These are phyloP conservation scores for Neofusicoccum kwambonambiense DNA, from an alignment of 2,329 filamentous ascomycete genomes.

Conservation along the genomic window DNA sequence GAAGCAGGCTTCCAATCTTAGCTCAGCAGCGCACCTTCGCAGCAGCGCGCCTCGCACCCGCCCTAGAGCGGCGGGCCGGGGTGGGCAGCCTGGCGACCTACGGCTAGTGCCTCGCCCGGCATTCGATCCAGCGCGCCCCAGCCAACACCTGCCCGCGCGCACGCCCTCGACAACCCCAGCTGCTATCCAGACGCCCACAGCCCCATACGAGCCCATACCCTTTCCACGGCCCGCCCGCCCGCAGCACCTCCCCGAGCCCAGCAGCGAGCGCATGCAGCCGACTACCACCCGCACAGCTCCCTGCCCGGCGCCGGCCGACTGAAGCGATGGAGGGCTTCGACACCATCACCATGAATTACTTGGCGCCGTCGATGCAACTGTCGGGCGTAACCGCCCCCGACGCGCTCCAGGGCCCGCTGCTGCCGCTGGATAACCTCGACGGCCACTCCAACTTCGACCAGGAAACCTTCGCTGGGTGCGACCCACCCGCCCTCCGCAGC, in stretches of 20 bases:
- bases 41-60: not conserved
- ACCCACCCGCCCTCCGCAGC: conserved; percentile 19
- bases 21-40: not conserved
- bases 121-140: not conserved
- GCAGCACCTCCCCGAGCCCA: conserved; percentile 27
- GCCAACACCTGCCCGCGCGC: conserved; percentile 11
- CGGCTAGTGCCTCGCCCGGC: not conserved
- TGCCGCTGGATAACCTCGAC: conserved; percentile 56
- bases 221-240: conserved; percentile 15
- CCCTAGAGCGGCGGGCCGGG: not conserved
- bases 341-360: conserved; percentile 61
- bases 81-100: not conserved
- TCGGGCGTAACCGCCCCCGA: conserved; percentile 49
- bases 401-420: conserved; percentile 39
- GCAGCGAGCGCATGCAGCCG: conserved; percentile 19
- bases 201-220: conserved; percentile 17
- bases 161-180: conserved; percentile 2
- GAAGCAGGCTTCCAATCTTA: not conserved
- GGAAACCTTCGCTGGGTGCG: conserved; percentile 61
- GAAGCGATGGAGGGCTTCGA: conserved; percentile 56
- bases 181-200: not conserved
- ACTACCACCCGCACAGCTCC: conserved; percentile 15
- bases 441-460: conserved; percentile 61
- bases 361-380: conserved; percentile 57
- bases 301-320: conserved; percentile 25